These are phyloP conservation scores for Cystoderma amianthinum DNA, from an alignment of 768 basidiomycete genomes.

Conservation along the genomic window DNA sequence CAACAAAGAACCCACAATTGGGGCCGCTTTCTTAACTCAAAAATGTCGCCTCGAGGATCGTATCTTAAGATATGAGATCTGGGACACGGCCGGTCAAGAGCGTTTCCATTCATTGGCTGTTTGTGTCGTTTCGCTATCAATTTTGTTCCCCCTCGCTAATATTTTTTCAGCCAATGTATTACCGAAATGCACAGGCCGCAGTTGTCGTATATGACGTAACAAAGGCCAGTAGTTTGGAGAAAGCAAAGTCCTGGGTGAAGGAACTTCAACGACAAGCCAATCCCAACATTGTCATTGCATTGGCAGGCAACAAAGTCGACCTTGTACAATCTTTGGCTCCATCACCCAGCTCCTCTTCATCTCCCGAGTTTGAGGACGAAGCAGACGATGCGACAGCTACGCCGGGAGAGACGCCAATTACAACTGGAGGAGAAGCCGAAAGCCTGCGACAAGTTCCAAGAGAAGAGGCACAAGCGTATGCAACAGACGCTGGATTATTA, in stretches of 20 bases:
- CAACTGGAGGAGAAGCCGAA: constrained; percentile 51
- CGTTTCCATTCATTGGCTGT: constrained; percentile 96
- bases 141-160: no score
- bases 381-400: constrained; percentile 90
- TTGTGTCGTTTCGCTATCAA: no score
- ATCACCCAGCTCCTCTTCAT: constrained; percentile 36
- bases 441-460: constrained; percentile 82
- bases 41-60: constrained; percentile 95
- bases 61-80: constrained; percentile 90
- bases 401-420: constrained; percentile 61
- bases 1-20: constrained; percentile 98
- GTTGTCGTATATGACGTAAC: constrained; percentile 99
- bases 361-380: constrained; percentile 78
- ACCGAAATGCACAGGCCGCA: constrained; percentile 95
- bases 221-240: constrained; percentile 91
- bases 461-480: constrained; percentile 96
- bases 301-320: constrained; percentile 97
- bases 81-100: constrained; percentile 95
- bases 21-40: constrained; percentile 92
- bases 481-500: constrained; percentile 86
- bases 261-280: constrained; percentile 98
- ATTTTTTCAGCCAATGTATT: constrained; percentile 97
- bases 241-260: constrained; percentile 99
- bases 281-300: constrained; percentile 97
- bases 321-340: constrained; percentile 66